Percentiles rank a stretch among this genome's conserved stretches.
Conservation (phyloP, 257 asterid genomes). For the Solanum chiquidenum region DNA sequence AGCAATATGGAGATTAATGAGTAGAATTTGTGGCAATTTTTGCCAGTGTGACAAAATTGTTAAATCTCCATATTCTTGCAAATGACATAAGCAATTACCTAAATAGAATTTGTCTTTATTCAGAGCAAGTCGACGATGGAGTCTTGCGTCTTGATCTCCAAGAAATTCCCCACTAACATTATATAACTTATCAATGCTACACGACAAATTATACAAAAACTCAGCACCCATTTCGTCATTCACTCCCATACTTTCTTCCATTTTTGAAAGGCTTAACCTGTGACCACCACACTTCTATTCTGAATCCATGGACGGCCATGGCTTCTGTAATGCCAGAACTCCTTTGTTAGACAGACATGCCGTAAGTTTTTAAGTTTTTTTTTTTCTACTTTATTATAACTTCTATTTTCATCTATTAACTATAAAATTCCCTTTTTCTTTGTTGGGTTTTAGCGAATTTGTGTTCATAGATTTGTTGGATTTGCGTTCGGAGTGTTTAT, state of each 20-base stretch:
- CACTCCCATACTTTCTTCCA: not conserved
- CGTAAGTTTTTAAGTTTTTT: conserved; percentile 14
- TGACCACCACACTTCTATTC: not conserved
- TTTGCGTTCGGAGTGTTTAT: not conserved
- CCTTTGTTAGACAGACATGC: conserved; percentile 42
- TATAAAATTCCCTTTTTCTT: not conserved
- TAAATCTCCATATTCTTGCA: no score
- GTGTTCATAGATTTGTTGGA: not conserved
- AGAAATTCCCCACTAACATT: not conserved
- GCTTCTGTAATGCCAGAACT: conserved; percentile 28
- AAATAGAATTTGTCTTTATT: not conserved
- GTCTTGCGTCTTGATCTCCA: not conserved
- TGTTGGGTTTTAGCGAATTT: not conserved
- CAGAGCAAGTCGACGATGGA: not conserved
- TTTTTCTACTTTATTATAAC: not conserved
- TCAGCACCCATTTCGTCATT: not conserved
- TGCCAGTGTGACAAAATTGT: no score
- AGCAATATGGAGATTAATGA: no score
- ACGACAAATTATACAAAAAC: not conserved
- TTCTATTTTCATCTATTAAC: not conserved
- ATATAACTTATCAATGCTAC: not conserved
- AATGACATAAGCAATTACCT: not conserved
- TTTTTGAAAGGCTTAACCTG: not conserved
- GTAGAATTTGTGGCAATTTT: no score
- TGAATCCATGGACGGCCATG: conserved; percentile 13